A percentile compares a stretch with the other conserved stretches of the same genome.
Conservation (phyloP, 345 rosid species). For the Limnanthes douglasii region DNA sequence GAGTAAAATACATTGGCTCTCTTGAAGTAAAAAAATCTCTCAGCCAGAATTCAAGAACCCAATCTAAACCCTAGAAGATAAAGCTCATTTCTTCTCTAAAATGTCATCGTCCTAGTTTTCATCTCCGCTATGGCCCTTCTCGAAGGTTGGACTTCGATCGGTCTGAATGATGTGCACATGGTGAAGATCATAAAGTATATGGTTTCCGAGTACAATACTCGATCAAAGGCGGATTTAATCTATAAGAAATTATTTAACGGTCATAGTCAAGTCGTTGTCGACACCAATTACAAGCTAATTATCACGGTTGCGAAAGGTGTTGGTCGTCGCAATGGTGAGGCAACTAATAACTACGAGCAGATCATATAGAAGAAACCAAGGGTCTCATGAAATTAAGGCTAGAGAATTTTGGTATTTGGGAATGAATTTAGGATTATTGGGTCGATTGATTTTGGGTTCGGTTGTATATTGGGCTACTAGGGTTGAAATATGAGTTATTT, state of each 20-base stretch:
- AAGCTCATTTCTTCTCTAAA: constrained; percentile 1
- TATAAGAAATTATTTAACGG: constrained; percentile 22
- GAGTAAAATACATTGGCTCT: no score
- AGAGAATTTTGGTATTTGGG: no score
- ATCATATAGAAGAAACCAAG: constrained; percentile 36
- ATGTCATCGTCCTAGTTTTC: constrained; percentile 2
- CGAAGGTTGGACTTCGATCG: constrained; percentile 42
- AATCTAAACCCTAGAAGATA: no score
- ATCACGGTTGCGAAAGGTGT: constrained; percentile 13
- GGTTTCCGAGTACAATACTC: constrained; percentile 21
- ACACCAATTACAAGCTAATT: constrained; percentile 27
- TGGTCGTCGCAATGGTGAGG: constrained; percentile 1
- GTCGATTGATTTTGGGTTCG: no score
- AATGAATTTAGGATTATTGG: no score
- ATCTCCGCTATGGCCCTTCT: constrained; percentile 1
- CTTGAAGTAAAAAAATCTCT: no score
- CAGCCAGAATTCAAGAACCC: no score
- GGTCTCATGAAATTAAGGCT: no score
- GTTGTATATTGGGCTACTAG: no score
- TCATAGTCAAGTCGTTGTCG: constrained; percentile 38
- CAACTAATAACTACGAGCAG: constrained; percentile 17
- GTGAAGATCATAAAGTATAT: constrained; percentile 32
- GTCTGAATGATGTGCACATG: constrained; percentile 23
- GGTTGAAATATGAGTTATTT: no score
- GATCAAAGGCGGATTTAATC: constrained; percentile 6